Conservation (phyloP, 257 asterid species). For the Solanum dulcamara region DNA sequence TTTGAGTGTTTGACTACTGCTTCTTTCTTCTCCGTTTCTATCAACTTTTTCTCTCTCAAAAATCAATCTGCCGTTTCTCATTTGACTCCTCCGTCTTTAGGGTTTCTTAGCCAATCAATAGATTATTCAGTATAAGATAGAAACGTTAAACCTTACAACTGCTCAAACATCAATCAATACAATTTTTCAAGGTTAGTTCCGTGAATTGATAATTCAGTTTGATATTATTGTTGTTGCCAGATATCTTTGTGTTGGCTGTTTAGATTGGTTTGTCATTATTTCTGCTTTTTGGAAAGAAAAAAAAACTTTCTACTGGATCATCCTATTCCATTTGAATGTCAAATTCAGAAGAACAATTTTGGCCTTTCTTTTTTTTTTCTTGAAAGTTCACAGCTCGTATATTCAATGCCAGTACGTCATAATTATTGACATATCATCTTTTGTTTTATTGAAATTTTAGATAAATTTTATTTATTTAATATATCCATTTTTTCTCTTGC, state of each 20-base stretch:
- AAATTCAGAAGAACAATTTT: neutral
- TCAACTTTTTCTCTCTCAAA: constrained; percentile 20
- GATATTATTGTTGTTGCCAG: neutral
- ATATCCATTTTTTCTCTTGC: neutral
- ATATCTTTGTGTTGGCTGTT: neutral
- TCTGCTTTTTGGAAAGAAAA: neutral
- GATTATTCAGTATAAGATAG: too few species aligned
- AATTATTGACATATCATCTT: neutral
- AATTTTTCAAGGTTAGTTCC: constrained; percentile 9
- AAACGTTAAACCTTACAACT: neutral
- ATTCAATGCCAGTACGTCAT: neutral
- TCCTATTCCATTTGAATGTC: neutral
- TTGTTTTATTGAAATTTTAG: neutral
- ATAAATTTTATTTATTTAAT: neutral
- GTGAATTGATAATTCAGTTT: neutral
- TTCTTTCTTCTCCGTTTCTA: constrained; percentile 4
- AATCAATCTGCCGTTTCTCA: constrained; percentile 27
- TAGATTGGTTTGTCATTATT: neutral
- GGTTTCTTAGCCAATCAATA: constrained; percentile 20
- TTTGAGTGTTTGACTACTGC: constrained; percentile 52
- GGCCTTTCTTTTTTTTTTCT: neutral
- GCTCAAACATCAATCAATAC: constrained; percentile 12
- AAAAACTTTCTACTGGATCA: neutral
- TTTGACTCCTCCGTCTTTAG: constrained; percentile 33
- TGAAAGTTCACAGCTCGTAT: neutral